phyloP scores from a whole-genome alignment of 2,329 filamentous ascomycete species.

The Fonsecaea multimorphosa region DNA sequence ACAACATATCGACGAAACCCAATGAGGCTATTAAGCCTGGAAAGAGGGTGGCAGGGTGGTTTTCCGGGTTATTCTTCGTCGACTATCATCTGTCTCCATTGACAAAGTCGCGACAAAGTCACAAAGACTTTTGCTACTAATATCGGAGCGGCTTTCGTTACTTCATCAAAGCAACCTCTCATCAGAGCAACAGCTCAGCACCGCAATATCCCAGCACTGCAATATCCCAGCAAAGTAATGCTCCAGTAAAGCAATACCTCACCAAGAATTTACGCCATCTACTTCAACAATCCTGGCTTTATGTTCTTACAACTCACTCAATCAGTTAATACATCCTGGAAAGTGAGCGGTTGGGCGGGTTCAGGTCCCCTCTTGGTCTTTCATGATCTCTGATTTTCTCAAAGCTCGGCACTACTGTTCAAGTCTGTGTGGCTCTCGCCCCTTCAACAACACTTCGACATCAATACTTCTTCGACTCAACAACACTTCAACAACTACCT shows the following conservation, averaged over 20 bases:
- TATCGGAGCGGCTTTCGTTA: not conserved
- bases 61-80: not conserved
- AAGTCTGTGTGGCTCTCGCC: not conserved
- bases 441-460: not conserved
- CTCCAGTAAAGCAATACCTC: not conserved
- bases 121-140: not conserved
- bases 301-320: not conserved
- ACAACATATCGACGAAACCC: not conserved
- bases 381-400: not conserved
- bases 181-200: not conserved
- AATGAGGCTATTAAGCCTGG: slow-evolving; percentile 5
- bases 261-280: not conserved
- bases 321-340: not conserved
- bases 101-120: not conserved
- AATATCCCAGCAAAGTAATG: not conserved
- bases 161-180: not conserved
- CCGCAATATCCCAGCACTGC: not conserved
- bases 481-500: not conserved
- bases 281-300: not conserved
- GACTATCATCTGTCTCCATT: not conserved
- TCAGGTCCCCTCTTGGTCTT: not conserved
- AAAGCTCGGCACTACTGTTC: not conserved
- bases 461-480: not conserved
- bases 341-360: not conserved
- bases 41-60: slow-evolving; percentile 6